Percentiles rank a stretch among this genome's conserved stretches.
phyloP scores from a whole-genome alignment of 768 basidiomycete genomes.

The Flagelloscypha sp. region DNA sequence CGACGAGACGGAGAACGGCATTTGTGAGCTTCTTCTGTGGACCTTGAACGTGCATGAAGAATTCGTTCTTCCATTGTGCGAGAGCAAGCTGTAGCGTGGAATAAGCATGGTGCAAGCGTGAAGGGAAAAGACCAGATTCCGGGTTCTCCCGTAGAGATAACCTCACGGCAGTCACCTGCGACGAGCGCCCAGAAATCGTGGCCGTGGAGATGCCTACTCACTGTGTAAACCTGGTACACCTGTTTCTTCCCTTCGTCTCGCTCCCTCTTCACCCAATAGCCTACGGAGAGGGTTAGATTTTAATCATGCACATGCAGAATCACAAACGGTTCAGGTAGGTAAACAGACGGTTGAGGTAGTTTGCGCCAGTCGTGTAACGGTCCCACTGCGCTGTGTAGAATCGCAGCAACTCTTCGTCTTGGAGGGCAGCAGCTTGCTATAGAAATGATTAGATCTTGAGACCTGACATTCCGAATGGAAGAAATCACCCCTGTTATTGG shows the following conservation, averaged over 20 bases:
- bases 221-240: slow-evolving; percentile 70
- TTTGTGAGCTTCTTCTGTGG: slow-evolving; percentile 56
- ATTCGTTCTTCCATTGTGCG: slow-evolving; percentile 67
- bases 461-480: neutral
- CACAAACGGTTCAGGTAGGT: slow-evolving; percentile 76
- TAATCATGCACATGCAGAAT: too few species aligned
- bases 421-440: slow-evolving; percentile 55
- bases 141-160: too few species aligned
- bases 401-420: slow-evolving; percentile 58
- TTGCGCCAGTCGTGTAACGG: slow-evolving; percentile 69
- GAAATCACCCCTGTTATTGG: slow-evolving; percentile 1
- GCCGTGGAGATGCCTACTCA: slow-evolving; percentile 31
- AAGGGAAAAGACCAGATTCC: neutral
- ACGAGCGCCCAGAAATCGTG: too few species aligned
- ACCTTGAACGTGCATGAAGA: slow-evolving; percentile 57
- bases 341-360: slow-evolving; percentile 72
- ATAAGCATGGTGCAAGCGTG: too few species aligned
- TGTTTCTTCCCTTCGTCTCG: slow-evolving; percentile 74
- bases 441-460: neutral
- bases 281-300: too few species aligned
- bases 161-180: too few species aligned
- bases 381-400: slow-evolving; percentile 72
- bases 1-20: slow-evolving; percentile 61
- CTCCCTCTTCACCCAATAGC: slow-evolving; percentile 81
- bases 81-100: slow-evolving; percentile 48